These are phyloP conservation scores for Plasmodium gaboni DNA, from an alignment of 169 alveolate species.

Conservation along the genomic window DNA sequence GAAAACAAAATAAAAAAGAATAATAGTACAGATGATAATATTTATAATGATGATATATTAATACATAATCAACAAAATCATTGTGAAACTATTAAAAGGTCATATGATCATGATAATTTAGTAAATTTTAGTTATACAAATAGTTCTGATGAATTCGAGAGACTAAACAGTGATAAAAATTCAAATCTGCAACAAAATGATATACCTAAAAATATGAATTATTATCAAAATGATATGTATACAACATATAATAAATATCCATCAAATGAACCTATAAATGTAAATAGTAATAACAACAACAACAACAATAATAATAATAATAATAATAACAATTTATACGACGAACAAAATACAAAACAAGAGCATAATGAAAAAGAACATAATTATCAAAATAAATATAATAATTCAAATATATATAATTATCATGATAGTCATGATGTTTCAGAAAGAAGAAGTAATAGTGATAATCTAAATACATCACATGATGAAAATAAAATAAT, in stretches of 20 bases:
- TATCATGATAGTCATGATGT: neutral
- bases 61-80: neutral
- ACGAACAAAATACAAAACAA: neutral
- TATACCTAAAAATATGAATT: too few relatives aligned
- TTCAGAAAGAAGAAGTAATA: neutral
- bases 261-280: too few relatives aligned
- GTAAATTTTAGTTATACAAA: conserved; percentile 17
- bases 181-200: too few relatives aligned
- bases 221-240: too few relatives aligned
- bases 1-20: conserved; percentile 11
- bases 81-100: neutral
- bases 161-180: neutral
- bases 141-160: conserved; percentile 6
- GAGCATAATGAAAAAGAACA: neutral
- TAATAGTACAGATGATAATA: conserved; percentile 8
- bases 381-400: neutral
- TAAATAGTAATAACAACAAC: too few relatives aligned
- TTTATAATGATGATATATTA: conserved; percentile 10
- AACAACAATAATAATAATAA: too few relatives aligned
- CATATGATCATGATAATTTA: neutral
- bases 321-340: neutral
- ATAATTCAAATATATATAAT: conserved; percentile 7
- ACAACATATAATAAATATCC: too few relatives aligned
- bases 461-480: conserved; percentile 1
- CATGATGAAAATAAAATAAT: neutral